Conservation (phyloP, 257 asterid genomes). For the Nicotiana paniculata region DNA sequence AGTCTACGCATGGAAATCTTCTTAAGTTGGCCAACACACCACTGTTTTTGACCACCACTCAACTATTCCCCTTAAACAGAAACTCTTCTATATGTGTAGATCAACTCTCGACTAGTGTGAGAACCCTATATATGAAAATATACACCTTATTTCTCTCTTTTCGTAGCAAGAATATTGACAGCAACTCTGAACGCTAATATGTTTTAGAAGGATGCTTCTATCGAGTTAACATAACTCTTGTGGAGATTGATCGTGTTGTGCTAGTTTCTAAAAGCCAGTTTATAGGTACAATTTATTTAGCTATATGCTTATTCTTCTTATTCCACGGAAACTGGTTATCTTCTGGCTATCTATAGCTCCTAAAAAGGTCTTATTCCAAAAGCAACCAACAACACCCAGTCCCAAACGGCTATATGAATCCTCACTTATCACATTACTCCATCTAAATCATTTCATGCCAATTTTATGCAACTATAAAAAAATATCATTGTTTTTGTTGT, state of each 20-base stretch:
- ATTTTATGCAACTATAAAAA: not conserved
- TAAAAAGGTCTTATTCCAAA: not conserved
- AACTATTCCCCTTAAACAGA: not conserved
- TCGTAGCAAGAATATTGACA: not conserved
- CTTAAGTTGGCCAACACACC: not conserved
- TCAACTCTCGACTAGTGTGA: not conserved
- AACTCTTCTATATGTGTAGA: not conserved
- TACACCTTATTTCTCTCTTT: not conserved
- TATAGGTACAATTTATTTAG: not conserved
- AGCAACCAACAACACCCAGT: not conserved
- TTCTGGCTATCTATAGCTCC: not conserved
- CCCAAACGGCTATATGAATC: no score
- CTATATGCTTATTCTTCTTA: not conserved
- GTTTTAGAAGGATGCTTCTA: not conserved
- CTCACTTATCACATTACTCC: no score
- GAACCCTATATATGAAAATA: not conserved
- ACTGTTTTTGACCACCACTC: not conserved
- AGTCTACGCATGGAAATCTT: not conserved
- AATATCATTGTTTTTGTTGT: not conserved
- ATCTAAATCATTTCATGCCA: no score
- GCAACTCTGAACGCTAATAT: not conserved
- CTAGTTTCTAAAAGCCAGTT: not conserved
- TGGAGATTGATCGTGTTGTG: not conserved
- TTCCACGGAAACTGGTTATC: not conserved
- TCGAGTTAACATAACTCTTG: not conserved